Conservation (phyloP, 257 asterid genomes). For the Phtheirospermum japonicum region DNA sequence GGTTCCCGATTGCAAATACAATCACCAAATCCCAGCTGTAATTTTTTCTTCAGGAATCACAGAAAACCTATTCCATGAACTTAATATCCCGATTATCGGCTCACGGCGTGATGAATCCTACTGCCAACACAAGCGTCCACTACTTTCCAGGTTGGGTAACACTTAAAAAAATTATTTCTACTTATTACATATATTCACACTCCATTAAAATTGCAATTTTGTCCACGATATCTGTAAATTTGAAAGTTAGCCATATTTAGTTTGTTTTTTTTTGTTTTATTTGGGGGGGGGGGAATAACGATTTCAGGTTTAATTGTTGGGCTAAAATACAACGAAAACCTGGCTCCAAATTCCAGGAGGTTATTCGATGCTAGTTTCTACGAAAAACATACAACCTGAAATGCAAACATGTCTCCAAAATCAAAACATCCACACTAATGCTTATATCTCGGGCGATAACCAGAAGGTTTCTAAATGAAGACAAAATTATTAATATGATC, state of each 20-base stretch:
- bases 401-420: slow-evolving; percentile 10
- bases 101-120: slow-evolving; percentile 39
- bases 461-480: slow-evolving; percentile 41
- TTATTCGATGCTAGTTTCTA: too few species aligned
- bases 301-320: too few species aligned
- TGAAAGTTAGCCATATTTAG: too few species aligned
- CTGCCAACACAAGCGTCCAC: slow-evolving; percentile 40
- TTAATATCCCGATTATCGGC: slow-evolving; percentile 44
- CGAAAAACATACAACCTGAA: slow-evolving; percentile 8
- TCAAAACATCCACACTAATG: slow-evolving; percentile 40
- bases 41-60: slow-evolving; percentile 25
- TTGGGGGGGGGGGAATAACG: too few species aligned
- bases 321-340: too few species aligned
- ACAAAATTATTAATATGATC: slow-evolving; percentile 34
- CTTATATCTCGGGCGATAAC: slow-evolving; percentile 48
- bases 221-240: too few species aligned
- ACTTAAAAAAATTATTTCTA: too few species aligned
- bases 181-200: too few species aligned
- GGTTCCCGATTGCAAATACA: slow-evolving; percentile 24
- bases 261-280: too few species aligned
- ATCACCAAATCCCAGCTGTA: slow-evolving; percentile 21
- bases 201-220: too few species aligned
- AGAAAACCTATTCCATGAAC: slow-evolving; percentile 56
- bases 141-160: slow-evolving; percentile 42
- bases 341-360: too few species aligned